Evolutionary conservation across 2,329 filamentous ascomycete species (phyloP), one percentile per base, ranked within the genome.

Genomic region (Raffaelea arxii): DNA sequence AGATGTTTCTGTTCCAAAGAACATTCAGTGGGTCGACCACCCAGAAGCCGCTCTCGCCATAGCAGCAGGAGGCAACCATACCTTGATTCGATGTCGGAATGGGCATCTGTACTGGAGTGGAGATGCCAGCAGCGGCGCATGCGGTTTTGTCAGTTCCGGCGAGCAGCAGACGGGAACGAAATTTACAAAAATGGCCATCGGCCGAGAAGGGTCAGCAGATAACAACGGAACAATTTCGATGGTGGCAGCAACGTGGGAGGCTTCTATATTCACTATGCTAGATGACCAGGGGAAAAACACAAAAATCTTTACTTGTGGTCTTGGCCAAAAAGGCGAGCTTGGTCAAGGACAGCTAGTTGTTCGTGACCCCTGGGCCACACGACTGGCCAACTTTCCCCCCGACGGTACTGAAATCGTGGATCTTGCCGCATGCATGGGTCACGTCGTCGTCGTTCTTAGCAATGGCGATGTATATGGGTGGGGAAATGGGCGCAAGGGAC

Each of bases 401-500:
- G 9, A 53, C 1, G 76, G 66, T 0, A 72, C 73, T 0, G 63
- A 69, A n/a, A 62, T 94, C 4, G 63, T 77, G 1, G 75, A 83
- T 48, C 59, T 96, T 23, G 70, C 82, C 2, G 84, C 86, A 11
- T 80, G 85, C 25, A 84, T 94, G 70, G 80, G 79, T 21, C 92
- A 98, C 59, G 79, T 80, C 0, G 76, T 94, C 16, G 78, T 70
- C 2, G 75, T 96, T 1, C 65, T 94, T 4, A 75, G 75, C 38
- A 83, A 84, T 58, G 91, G 90, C 1, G 74, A 84, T 16, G 81
- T 82, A 2, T 94, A 85, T 60, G 90, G 88, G 3, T 97, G 91
- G 91, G 92, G 92, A 0, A 86, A 80, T 56, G 83, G 85, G 14
- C 77, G 88, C 22, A 92, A 95, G 59, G 86, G 86, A 0, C 91